Conservation (phyloP, 2,329 filamentous ascomycete genomes). For the Plenodomus lindquistii region DNA sequence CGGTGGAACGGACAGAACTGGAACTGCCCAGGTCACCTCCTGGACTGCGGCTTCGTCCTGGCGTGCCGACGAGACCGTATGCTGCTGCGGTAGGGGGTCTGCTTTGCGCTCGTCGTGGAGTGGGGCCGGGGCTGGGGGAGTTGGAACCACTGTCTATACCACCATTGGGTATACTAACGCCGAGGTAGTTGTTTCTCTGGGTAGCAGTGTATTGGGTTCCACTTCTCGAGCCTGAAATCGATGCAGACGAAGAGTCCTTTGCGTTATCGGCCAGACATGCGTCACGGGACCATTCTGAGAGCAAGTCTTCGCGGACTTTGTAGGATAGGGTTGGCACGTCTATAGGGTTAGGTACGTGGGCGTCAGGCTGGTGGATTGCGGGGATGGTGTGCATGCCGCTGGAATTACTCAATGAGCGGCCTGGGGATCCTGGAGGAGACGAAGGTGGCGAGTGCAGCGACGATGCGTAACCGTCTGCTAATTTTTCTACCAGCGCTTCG, state of each 20-base stretch:
- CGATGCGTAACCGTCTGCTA: conserved; percentile 71
- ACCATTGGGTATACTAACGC: conserved; percentile 56
- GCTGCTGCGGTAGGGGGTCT: conserved; percentile 38
- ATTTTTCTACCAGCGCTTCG: conserved; percentile 70
- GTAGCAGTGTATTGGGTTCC: conserved; percentile 32
- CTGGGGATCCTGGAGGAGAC: conserved; percentile 72
- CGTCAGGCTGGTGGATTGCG: conserved; percentile 25
- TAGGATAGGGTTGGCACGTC: conserved; percentile 61
- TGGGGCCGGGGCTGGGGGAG: conserved; percentile 37
- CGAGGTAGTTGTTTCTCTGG: conserved; percentile 52
- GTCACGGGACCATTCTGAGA: conserved; percentile 79
- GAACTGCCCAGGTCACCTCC: conserved; percentile 39
- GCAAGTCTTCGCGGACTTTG: conserved; percentile 73
- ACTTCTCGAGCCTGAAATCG: conserved; percentile 73
- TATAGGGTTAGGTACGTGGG: conserved; percentile 24
- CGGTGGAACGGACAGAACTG: conserved; percentile 43
- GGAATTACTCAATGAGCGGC: conserved; percentile 65
- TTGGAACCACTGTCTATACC: conserved; percentile 36
- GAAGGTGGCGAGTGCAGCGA: conserved; percentile 65
- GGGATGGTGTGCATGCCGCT: conserved; percentile 53
- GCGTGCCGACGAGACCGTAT: conserved; percentile 42
- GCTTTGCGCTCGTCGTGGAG: conserved; percentile 37
- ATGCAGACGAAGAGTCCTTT: conserved; percentile 70
- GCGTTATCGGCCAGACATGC: conserved; percentile 69
- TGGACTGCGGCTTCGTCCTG: conserved; percentile 33